Percentiles rank a stretch among this genome's conserved stretches.
Evolutionary conservation across 2,329 filamentous ascomycete species (phyloP).

Genomic region (Acrocalymma vagum): DNA sequence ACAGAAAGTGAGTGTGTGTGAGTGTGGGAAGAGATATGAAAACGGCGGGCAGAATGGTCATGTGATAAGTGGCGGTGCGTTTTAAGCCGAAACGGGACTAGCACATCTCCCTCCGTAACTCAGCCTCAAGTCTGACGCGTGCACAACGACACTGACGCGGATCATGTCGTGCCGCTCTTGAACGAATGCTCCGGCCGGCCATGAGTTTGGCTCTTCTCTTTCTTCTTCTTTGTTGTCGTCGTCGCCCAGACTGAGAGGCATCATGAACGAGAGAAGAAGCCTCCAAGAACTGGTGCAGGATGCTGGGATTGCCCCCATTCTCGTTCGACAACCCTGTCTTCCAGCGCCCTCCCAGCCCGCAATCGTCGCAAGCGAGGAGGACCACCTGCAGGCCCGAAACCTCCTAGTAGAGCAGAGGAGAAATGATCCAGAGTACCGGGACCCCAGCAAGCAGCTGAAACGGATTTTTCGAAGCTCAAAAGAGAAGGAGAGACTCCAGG

Average conservation of each 20-base stretch:
- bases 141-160: slow-evolving; percentile 9
- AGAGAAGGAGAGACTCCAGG: slow-evolving; percentile 42
- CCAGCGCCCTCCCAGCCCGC: slow-evolving; percentile 40
- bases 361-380: slow-evolving; percentile 39
- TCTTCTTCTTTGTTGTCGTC: slow-evolving; percentile 2
- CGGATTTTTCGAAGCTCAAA: slow-evolving; percentile 45
- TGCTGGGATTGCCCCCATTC: slow-evolving; percentile 34
- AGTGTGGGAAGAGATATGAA: no score
- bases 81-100: slow-evolving; percentile 19
- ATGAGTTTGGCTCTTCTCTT: no score
- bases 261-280: slow-evolving; percentile 37
- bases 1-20: no score
- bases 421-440: slow-evolving; percentile 37
- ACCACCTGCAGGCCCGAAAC: slow-evolving; percentile 37
- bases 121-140: slow-evolving; percentile 26
- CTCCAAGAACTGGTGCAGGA: slow-evolving; percentile 39
- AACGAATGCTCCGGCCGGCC: no score
- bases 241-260: no score
- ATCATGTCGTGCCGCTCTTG: slow-evolving; percentile 9
- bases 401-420: slow-evolving; percentile 40
- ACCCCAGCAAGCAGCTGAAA: slow-evolving; percentile 40
- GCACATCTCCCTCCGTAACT: slow-evolving; percentile 13
- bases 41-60: no score
- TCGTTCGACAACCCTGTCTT: slow-evolving; percentile 39
- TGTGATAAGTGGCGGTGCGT: no score